Conservation (phyloP, 208 protist genomes). For the Crithidia mellificae region DNA sequence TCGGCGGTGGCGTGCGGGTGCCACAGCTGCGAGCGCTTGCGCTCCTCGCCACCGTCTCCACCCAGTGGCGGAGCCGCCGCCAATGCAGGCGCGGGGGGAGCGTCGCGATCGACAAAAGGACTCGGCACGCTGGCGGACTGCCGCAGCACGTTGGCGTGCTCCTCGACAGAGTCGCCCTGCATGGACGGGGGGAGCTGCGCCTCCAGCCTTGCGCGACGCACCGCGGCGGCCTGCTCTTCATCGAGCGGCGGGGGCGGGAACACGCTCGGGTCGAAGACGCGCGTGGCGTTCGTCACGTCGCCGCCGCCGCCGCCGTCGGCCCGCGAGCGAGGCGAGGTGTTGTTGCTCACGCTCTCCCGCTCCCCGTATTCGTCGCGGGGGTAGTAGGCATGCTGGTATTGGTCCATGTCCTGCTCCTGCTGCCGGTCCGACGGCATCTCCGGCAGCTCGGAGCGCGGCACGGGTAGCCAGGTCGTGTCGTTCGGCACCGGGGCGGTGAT, state of each 20-base stretch:
- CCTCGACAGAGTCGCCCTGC: not conserved
- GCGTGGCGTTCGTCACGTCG: constrained; percentile 27
- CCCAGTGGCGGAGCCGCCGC: not conserved
- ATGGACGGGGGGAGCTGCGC: constrained; percentile 19
- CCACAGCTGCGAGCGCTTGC: not conserved
- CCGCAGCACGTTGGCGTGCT: not conserved
- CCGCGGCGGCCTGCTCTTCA: constrained; percentile 6
- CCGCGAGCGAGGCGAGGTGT: not conserved
- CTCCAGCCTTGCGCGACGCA: constrained; percentile 6
- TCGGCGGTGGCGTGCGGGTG: not conserved
- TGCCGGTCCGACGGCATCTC: not conserved
- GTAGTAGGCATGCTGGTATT: not conserved
- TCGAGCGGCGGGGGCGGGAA: constrained; percentile 20
- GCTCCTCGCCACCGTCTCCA: not conserved
- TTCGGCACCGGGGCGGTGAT: not conserved
- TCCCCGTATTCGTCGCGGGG: not conserved
- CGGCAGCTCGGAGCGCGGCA: constrained; percentile 15
- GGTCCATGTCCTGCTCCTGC: constrained; percentile 9
- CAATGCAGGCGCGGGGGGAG: no score
- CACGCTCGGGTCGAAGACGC: constrained; percentile 27
- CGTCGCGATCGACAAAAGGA: not conserved
- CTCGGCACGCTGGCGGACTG: not conserved
- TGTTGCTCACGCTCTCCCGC: constrained; percentile 3
- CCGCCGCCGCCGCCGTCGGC: constrained; percentile 5
- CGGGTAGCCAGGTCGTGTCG: constrained; percentile 12